Evolutionary conservation across 2,329 filamentous ascomycete species (phyloP), one percentile per base, ranked within the genome.

Genomic region (Dactylellina parvicollis): DNA sequence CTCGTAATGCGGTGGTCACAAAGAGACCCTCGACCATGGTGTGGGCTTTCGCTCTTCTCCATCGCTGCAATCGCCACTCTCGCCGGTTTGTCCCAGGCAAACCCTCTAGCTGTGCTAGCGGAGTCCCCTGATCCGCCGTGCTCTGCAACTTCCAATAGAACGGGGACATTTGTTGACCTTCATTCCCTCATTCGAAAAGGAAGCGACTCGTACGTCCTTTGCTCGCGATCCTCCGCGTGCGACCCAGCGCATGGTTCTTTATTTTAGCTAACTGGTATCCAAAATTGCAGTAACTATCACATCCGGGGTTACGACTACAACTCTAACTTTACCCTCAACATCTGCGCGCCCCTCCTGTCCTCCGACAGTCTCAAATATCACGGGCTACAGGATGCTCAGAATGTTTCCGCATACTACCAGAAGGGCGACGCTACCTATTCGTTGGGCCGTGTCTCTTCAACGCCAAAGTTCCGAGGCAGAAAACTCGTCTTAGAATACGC

Each of bases 271-370:
- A 62, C 46, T 40, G 16, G 26, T n/a, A 14, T 14, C 38, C 32
- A 16, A 14, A 10, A 38, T 44, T 26, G 14, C 38, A 69, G 62
- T 22, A 38, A 78, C 60, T 78, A 76, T 64, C 40, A 50, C 28
- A 87, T 89, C 5, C 86, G 86, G 70, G 91, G 91, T 32, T 90
- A 88, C 80, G 91, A 94, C 81, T 91, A 92, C 77, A 87, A 86
- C 75, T 87, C 87, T 75, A 94, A 94, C 82, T 95, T 95, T 78
- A 94, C 91, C 1, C 79, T 94, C 77, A 95, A 95, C 81, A 89
- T 95, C 77, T 95, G 91, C 82, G 88, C 85, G 34, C 84, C 90
- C 0, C 89, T 93, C 5, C 50, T 76, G 9, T 66, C 55, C 10
- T 42, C 77, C 3, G 70, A 75, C 24, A 57, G 50, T 4, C 62